Evolutionary conservation across 352 stramenopile species (phyloP), one percentile per base, ranked within the genome.

Genomic region (Globisporangium carolinianum): DNA sequence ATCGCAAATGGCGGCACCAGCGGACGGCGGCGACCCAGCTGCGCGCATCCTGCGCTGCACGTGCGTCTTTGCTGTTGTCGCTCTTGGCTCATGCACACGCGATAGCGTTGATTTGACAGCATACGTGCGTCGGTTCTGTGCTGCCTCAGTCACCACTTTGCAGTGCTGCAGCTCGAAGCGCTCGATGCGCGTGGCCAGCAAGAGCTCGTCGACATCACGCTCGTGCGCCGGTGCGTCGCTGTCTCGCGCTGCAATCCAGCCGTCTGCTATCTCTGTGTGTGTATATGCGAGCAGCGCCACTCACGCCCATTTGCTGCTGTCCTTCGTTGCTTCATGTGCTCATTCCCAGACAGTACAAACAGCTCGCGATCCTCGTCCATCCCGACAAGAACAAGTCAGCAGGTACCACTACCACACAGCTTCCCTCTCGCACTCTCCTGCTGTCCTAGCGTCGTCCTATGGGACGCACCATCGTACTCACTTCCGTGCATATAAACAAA

Each of bases 381-480:
- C 75, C 75, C 45, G 75, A 86, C 71, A 86, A 86, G 65, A 86
- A 79, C 57, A 77, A 67, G 47, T 41, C 62, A n/a, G 54, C 17
- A 37, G 67, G 72, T 81, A 43, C 12, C 11, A 9, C 12, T 3
- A 32, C 24, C 24, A 32, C 24, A 32, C 41, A 41, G 3, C 35
- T 37, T 55, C 4, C 4, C 3, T 1, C 2, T 60, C 24, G 45
- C 3, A 3, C 12, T 32, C 35, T 9, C 39, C 18, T 4, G 4
- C 7, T 52, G 8, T 42, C 8, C n/a, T 51, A 32, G 11, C 41
- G 11, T 35, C 5, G 32, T 24, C 11, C 9, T n/a, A 36, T 14
- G 10, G 12, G 10, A 46, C 41, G 41, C 41, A n/a, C 11, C 5
- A 15, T 17, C 41, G 17, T 32, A 42, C 36, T 46, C 35, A 43